Percentiles rank a stretch among this genome's conserved stretches.
Evolutionary conservation across 805 yeast genomes (phyloP).

Genomic region (Nakazawaea wyomingensis): DNA sequence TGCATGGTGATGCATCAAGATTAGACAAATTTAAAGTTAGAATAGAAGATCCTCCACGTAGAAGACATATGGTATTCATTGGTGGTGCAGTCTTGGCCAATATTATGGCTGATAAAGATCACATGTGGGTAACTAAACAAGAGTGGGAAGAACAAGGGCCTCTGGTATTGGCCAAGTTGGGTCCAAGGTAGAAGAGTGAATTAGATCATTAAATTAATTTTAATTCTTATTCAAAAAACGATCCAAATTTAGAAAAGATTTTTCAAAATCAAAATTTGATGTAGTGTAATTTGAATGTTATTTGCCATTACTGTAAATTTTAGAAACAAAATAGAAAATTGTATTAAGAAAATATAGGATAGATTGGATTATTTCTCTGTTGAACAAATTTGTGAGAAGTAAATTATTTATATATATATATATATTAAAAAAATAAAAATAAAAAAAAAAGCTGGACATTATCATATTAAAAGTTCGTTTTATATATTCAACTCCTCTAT

Average conservation of each 20-base stretch:
- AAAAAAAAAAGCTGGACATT: no score
- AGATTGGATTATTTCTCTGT: not conserved
- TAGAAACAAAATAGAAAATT: no score
- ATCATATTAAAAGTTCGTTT: not conserved
- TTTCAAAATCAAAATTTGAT: no score
- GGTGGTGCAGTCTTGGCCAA: constrained; percentile 98
- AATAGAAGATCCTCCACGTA: constrained; percentile 98
- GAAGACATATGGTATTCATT: constrained; percentile 97
- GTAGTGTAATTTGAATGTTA: not conserved
- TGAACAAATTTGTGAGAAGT: no score
- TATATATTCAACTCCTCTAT: constrained; percentile 30
- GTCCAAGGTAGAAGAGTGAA: constrained; percentile 60
- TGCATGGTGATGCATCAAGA: constrained; percentile 81
- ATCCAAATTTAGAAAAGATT: no score
- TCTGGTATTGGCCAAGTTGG: constrained; percentile 77
- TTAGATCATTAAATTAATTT: no score
- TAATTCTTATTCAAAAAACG: no score
- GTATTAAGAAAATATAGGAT: no score
- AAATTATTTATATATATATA: no score
- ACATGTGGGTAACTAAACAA: constrained; percentile 93
- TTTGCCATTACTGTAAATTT: not conserved
- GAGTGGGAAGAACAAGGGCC: constrained; percentile 99
- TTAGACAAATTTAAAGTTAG: constrained; percentile 89
- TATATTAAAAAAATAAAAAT: no score
- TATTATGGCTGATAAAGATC: constrained; percentile 97